Evolutionary conservation across 2,329 filamentous ascomycete genomes (phyloP), one percentile per base, ranked within the genome.

Genomic region (Trichoderma arundinaceum): DNA sequence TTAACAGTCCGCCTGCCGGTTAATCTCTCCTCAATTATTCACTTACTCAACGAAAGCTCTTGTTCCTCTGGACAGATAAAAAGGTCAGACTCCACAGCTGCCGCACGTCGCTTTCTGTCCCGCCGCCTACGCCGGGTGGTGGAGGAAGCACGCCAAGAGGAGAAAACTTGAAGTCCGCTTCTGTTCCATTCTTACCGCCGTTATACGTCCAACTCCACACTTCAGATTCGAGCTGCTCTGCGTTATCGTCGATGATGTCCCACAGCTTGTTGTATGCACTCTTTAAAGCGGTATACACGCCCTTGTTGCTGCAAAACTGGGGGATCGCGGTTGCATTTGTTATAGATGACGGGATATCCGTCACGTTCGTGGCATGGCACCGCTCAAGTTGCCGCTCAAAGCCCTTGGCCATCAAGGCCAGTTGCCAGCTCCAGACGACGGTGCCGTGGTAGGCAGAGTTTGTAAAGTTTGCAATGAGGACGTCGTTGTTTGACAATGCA

Each of bases 391-490:
- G 87, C 2, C 80, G 74, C 64, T 87, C 82, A 0, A 90, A 74
- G 0, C 88, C 87, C 9, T 81, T 81, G 0, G 84, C 87, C 83
- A 89, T 88, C 82, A 90, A 88, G 0, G 86, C 82, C 4, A 89
- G 76, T 63, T 86, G 87, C 86, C 86, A 90, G 51, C 81, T 82
- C 87, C 86, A 90, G 1, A 90, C 79, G 0, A 90, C 87, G 0
- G 87, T 88, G 0, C 86, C 87, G 65, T 90, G 87, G 44, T 77
- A 90, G 0, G 83, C 84, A 3, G 78, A 77, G n/a, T 81, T 84
- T 0, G 84, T 84, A 68, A 83, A 90, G 59, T 84, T 83, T 0
- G 74, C 75, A 0, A 81, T 79, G 58, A 85, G 82, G 2, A 78
- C 77, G 0, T 79, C 74, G 13, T 82, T 76, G 0, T 76, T 79